Conservation (phyloP, 768 basidiomycete genomes). For the Pulveroboletus sp. region DNA sequence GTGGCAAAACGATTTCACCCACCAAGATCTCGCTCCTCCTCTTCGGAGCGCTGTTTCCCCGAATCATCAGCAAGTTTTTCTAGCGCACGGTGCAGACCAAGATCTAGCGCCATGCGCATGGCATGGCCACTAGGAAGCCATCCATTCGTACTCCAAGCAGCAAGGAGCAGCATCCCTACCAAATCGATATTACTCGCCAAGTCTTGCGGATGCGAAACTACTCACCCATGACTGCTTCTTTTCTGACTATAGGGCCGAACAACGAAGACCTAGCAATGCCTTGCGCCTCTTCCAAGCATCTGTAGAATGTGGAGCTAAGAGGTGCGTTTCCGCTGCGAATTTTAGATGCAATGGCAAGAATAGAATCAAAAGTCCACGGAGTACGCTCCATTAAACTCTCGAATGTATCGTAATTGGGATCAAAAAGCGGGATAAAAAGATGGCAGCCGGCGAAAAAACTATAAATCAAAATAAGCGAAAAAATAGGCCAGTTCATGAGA, state of each 20-base stretch:
- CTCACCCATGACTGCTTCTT: slow-evolving; percentile 91
- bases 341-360: slow-evolving; percentile 89
- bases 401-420: slow-evolving; percentile 90
- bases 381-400: slow-evolving; percentile 89
- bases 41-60: slow-evolving; percentile 62
- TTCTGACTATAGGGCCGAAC: slow-evolving; percentile 90
- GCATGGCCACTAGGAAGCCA: slow-evolving; percentile 96
- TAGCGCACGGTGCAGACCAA: slow-evolving; percentile 88
- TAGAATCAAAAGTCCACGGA: slow-evolving; percentile 94
- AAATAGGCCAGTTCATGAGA: slow-evolving; percentile 13
- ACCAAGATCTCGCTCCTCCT: slow-evolving; percentile 88
- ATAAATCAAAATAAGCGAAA: slow-evolving; percentile 14
- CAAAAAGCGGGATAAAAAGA: slow-evolving; percentile 94
- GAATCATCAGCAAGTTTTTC: slow-evolving; percentile 83
- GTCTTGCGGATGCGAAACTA: slow-evolving; percentile 11
- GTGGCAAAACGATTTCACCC: slow-evolving; percentile 18
- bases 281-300: slow-evolving; percentile 91
- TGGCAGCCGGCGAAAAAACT: slow-evolving; percentile 97
- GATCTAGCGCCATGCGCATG: slow-evolving; percentile 93
- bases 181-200: not conserved
- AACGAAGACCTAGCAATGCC: slow-evolving; percentile 92
- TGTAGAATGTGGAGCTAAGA: slow-evolving; percentile 82
- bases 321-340: slow-evolving; percentile 89
- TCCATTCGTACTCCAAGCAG: slow-evolving; percentile 92
- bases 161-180: slow-evolving; percentile 84